Base-by-base conservation (phyloP, 352 stramenopile species). In the Phytophthora sojae region DNA sequence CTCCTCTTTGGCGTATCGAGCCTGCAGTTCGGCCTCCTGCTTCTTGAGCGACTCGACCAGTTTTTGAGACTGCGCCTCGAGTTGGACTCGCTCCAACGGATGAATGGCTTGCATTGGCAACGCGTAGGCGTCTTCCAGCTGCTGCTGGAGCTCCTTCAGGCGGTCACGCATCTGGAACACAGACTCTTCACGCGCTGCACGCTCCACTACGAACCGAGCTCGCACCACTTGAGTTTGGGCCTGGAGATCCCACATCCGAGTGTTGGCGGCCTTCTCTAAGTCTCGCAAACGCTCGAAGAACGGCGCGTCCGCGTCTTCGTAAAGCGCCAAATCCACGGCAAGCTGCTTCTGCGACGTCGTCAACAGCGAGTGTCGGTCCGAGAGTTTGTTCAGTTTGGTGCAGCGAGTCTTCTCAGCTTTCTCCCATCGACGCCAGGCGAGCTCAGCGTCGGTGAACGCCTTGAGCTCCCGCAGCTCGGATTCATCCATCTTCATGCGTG, bases 141-240 rank as follows among this genome's bases (percentile, higher is more conserved):
- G 61, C 12, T 64, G 59, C 3, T 80, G 59, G 0, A 92, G 76
- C 21, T 88, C 74, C 11, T 80, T 61, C 12, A 88, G 62, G 19
- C 79, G 74, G 45, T 91, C 86, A 26, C 54, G 61, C 39, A 89
- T 67, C 26, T 90, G 82, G 26, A 86, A 88, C 0, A 91, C 47
- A 8, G 83, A 85, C 53, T 92, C 86, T 25, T 92, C 83, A 0
- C 81, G 67, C 1, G 76, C 71, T 11, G 86, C 82, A 11, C 86
- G 86, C 59, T 93, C 86, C 2, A 93, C 67, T 25, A 92, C 67
- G 21, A 92, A 93, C 0, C 82, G 75, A 8, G 79, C 81, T 14
- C 83, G 69, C 21, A 87, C 81, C 12, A 91, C 72, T 64, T 93
- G 86, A 0, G 79, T 61, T 37, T 86, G 76, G 11, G 81, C 81